Evolutionary conservation across 192 early-diverging fungal genomes (phyloP).

Genomic region (Backusella psychrophila): DNA sequence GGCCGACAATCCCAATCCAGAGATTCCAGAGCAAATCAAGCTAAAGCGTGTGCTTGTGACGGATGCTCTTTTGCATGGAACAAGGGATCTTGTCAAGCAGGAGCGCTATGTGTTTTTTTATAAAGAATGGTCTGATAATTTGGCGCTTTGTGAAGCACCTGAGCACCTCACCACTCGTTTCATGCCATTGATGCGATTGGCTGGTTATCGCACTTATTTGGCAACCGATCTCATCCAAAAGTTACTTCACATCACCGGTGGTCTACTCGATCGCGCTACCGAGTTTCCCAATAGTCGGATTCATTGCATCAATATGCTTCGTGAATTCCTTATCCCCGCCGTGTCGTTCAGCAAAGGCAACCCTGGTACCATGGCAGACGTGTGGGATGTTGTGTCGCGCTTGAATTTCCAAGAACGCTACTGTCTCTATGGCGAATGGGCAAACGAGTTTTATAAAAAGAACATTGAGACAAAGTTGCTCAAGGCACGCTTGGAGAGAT

Average conservation of each 20-base stretch:
- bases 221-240: conserved; percentile 28
- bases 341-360: conserved; percentile 61
- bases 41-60: background rate
- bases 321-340: conserved; percentile 58
- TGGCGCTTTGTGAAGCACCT: conserved; percentile 33
- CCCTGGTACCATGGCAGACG: conserved; percentile 57
- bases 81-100: conserved; percentile 13
- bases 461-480: conserved; percentile 53
- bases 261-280: conserved; percentile 15
- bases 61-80: conserved; percentile 6
- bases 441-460: conserved; percentile 50
- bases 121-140: conserved; percentile 47
- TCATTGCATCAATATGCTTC: conserved; percentile 22
- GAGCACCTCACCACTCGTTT: conserved; percentile 34
- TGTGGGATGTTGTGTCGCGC: conserved; percentile 65
- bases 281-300: conserved; percentile 10
- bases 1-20: background rate
- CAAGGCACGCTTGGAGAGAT: conserved; percentile 38
- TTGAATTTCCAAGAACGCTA: conserved; percentile 62
- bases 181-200: conserved; percentile 40
- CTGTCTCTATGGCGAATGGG: conserved; percentile 79
- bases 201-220: conserved; percentile 41
- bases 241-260: conserved; percentile 3
- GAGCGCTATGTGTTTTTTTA: conserved; percentile 61
- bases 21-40: conserved; percentile 13